Evolutionary conservation across 2,329 filamentous ascomycete genomes (phyloP), one percentile per base, ranked within the genome.

Genomic region (Gaeumannomyces sp.): DNA sequence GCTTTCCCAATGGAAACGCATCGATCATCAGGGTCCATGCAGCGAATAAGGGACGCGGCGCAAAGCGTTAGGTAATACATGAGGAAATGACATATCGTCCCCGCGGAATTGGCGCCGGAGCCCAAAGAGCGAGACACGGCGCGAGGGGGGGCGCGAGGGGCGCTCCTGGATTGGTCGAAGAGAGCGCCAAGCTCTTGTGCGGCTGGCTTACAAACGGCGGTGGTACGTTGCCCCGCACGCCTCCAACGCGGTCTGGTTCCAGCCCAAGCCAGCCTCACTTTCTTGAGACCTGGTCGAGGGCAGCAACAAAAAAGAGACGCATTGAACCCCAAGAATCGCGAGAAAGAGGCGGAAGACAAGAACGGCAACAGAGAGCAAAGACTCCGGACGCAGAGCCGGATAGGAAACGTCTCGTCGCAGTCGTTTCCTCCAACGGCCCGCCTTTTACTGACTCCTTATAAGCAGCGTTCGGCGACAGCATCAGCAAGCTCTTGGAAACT

Each of bases 401-500:
- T n/a, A 53, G 45, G 45, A 53, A 53, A 53, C 45, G 45, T 8
- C 45, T n/a, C 35, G 6, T 38, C 35, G 35, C 35, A 38, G 35
- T 53, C 45, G 45, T 53, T 53, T 53, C 45, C 45, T 22, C 22
- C 45, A 22, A 53, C 45, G 45, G 45, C 45, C 45, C 45, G 45
- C 45, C 19, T n/a, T 53, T 53, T 11, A 53, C 45, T 19, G 7
- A n/a, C 6, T 53, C 45, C 22, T n/a, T 53, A 11, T 6, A n/a
- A 53, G 45, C 16, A 75, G 74, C 70, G 50, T 81, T 85, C 67
- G 76, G 79, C 63, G 72, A 76, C 62, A 75, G 76, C 25, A 77
- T 84, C 59, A 72, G 73, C 4, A 76, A 76, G 10, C 74, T 85
- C 19, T 71, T 84, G 25, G 76, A 80, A 61, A 79, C 79, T 85